Evolutionary conservation across 208 protist genomes (phyloP).

Genomic region (Ichthyophonus hoferi): DNA sequence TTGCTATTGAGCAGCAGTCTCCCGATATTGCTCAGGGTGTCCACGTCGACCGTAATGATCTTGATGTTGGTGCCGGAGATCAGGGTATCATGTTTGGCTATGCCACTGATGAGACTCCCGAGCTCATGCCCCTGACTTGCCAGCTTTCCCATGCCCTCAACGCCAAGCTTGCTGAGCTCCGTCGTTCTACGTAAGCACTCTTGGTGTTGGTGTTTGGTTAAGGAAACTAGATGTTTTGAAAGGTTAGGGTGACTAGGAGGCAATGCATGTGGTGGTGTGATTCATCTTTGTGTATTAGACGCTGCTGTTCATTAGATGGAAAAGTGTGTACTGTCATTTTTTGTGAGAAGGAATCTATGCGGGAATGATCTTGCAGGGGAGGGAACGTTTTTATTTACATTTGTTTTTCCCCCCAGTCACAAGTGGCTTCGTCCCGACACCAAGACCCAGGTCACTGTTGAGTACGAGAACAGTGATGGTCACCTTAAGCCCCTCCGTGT

Average conservation of each 20-base stretch:
- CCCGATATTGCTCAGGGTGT: constrained; percentile 96
- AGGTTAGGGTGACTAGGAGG: no score
- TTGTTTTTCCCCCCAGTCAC: not conserved
- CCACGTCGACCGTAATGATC: constrained; percentile 78
- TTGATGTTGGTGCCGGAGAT: constrained; percentile 97
- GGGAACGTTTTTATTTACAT: not conserved
- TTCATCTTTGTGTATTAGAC: not conserved
- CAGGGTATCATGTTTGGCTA: constrained; percentile 99
- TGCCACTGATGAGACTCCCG: constrained; percentile 95
- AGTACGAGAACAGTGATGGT: constrained; percentile 88
- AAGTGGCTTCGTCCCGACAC: constrained; percentile 93
- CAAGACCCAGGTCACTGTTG: constrained; percentile 98
- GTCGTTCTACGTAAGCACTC: constrained; percentile 53
- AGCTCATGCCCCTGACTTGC: constrained; percentile 96
- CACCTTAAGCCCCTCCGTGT: constrained; percentile 84
- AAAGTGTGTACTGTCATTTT: not conserved
- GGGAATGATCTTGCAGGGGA: no score
- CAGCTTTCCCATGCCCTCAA: constrained; percentile 85
- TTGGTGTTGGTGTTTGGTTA: no score
- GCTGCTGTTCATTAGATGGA: not conserved
- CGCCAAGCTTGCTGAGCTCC: constrained; percentile 85
- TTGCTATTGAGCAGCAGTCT: constrained; percentile 95
- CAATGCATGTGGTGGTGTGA: no score
- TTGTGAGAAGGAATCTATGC: no score
- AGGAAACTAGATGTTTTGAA: no score